Base-by-base conservation (phyloP, 352 stramenopile genomes). In the Globisporangium sylvaticum region DNA sequence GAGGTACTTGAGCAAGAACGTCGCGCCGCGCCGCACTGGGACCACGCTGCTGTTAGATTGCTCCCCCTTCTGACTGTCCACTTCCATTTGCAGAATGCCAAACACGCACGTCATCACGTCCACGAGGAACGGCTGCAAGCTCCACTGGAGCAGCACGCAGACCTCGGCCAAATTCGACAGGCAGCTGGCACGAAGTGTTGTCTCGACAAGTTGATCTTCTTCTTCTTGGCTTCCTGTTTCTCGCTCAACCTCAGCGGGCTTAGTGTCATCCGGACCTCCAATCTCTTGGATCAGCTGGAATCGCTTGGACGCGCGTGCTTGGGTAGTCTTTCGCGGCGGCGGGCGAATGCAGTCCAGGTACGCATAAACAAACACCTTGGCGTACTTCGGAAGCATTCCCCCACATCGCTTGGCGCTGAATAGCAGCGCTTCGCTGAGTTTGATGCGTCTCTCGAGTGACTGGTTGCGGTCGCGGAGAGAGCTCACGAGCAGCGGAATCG, bases 151-250 rank as follows among this genome's bases (percentile, higher is more conserved):
- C 53, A 94, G 65, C 7, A 77, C 83, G 25, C 81, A 90, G 15
- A 95, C 82, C 50, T 96, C 86, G n/a, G 88, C 88, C 15, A 96
- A 71, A 57, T 96, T 96, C n/a, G 88, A 96, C 39, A 96, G 62
- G 68, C 86, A 96, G 57, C 88, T 96, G 24, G 88, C 86, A 10
- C 88, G 84, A 32, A 94, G 68, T 37, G 87, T 96, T 32, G 83
- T 80, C 20, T 77, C 71, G 6, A 71, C 76, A 25, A 92, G 64
- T 7, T 72, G 65, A 24, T 77, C 66, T n/a, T 70, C 62, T 9
- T 53, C 68, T 24, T 25, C 54, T 22, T 39, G 24, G 14, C 4
- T 54, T 39, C 44, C 39, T 58, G 54, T 9, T 44, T 29, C 2
- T 68, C 52, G 37, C 10, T 70, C 24, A n/a, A 10, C 44, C n/a